Evolutionary conservation across 2,329 filamentous ascomycete species (phyloP), one percentile per base, ranked within the genome.

Genomic region (Colletotrichum orchidophilum): DNA sequence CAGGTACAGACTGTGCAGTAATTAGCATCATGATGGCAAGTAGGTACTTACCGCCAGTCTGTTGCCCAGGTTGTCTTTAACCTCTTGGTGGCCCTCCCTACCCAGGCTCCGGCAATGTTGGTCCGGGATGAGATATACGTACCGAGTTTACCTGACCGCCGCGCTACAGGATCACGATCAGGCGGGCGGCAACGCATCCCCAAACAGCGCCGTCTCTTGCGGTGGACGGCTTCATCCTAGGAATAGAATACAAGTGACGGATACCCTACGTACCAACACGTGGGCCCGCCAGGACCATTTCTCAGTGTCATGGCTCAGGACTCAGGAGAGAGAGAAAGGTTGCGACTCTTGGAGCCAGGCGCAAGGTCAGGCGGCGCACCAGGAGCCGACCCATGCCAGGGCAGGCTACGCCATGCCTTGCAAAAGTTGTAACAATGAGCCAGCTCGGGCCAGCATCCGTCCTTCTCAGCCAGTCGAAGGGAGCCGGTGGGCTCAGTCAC

Each of bases 61-160:
- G 15, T 46, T 46, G 39, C n/a, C 39, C 39, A 46, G 39, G 18
- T 46, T 46, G 39, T 46, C 54, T 15, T 39, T n/a, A n/a, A 29
- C 11, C 21, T 59, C 35, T 27, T 35, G 29, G 46, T 12, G 21
- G 42, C 35, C 12, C 29, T 60, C n/a, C n/a, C 27, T 27, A 9
- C 21, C 15, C 58, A 18, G 13, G 13, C 3, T n/a, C 18, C 39
- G 58, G 58, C 18, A 21, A 42, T n/a, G 26, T n/a, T 27, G 46
- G 26, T 53, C 42, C 24, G 6, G 31, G 13, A 12, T 7, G 13
- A 24, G 61, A 54, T 29, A 65, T 24, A 59, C 3, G 33, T 46
- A 35, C 42, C 66, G 31, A 33, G 42, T 42, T 59, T 65, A 42
- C 27, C 62, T 66, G 49, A 60, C 54, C 54, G 66, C 66, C 46